phyloP scores from a whole-genome alignment of 1,284 basidiomycete species.

The Sporisorium graminicola region DNA sequence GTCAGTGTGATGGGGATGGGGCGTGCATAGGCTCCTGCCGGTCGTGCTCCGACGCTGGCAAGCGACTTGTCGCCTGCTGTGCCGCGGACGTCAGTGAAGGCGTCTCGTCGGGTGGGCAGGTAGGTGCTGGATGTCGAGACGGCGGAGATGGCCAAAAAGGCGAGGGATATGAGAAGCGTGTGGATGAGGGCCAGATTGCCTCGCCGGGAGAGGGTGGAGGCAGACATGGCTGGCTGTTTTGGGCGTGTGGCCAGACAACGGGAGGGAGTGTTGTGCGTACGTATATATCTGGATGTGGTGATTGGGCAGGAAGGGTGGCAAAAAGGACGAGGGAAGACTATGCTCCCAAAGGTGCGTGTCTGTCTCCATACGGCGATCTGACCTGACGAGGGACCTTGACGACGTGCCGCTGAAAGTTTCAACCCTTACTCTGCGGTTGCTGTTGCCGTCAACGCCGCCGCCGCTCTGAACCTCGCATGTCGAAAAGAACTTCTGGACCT shows the following conservation, averaged over 20 bases:
- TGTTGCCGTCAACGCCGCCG: background rate
- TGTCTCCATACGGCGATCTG: no score
- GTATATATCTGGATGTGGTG: background rate
- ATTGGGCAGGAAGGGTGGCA: background rate
- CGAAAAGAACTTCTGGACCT: no score
- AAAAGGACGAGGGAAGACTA: background rate
- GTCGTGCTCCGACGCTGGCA: slow-evolving; percentile 7
- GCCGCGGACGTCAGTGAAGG: slow-evolving; percentile 39
- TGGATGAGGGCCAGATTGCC: background rate
- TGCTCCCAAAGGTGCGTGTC: background rate
- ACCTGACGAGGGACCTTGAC: no score
- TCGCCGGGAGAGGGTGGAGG: background rate
- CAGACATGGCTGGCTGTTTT: background rate
- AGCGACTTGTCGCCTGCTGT: slow-evolving; percentile 18
- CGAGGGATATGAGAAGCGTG: slow-evolving; percentile 11
- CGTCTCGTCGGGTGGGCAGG: slow-evolving; percentile 13
- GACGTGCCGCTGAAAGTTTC: background rate
- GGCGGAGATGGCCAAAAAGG: background rate
- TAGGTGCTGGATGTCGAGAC: background rate
- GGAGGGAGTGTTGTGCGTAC: background rate
- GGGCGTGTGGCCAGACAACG: background rate
- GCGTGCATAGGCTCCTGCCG: slow-evolving; percentile 33
- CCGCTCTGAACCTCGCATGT: background rate
- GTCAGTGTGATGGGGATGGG: slow-evolving; percentile 12
- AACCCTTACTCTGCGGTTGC: no score